Evolutionary conservation across 768 basidiomycete species (phyloP), one percentile per base, ranked within the genome.

Genomic region (Thelephora ganbajun): DNA sequence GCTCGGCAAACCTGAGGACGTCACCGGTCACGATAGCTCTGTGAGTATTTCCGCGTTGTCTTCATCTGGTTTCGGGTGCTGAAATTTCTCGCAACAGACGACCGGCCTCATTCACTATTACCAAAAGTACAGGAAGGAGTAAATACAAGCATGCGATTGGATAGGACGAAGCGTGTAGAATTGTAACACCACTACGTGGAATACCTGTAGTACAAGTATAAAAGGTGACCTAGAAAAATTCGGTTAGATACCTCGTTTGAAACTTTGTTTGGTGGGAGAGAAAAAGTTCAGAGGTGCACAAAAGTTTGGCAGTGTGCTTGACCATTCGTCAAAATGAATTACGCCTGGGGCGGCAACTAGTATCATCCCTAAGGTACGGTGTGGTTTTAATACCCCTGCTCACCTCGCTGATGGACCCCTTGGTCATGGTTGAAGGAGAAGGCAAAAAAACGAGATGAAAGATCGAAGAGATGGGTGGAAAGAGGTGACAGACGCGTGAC

Each of bases 61-160:
- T 16, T 18, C 36, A 22, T 37, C 6, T 35, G 19, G n/a, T 14
- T 45, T 30, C 35, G 35, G 49, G 19, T 48, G 56, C 35, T 57
- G 43, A 22, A 22, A 47, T 33, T 16, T 20, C 51, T 42, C 43
- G 23, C 49, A 41, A 41, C 22, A 92, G 86, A 99, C 94, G 1
- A 89, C 91, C 2, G 93, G 94, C 16, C 71, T 99, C 48, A 97
- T 99, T 64, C 86, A 96, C 66, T 94, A 89, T 68, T 99, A 94
- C 68, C 89, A 94, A 74, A 83, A 84, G 61, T 69, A 81, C 69
- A 75, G 92, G 62, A 79, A 79, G 61, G 82, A 87, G 67, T 84
- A 59, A 69, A 49, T 41, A 11, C 14, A 22, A 41, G 14, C 14
- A 14, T 18, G 14, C 9, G 18, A 41, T 2, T 14, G 39, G 6